These are phyloP conservation scores for Crithidia fasciculata DNA, from an alignment of 208 protist species.

Conservation along the genomic window DNA sequence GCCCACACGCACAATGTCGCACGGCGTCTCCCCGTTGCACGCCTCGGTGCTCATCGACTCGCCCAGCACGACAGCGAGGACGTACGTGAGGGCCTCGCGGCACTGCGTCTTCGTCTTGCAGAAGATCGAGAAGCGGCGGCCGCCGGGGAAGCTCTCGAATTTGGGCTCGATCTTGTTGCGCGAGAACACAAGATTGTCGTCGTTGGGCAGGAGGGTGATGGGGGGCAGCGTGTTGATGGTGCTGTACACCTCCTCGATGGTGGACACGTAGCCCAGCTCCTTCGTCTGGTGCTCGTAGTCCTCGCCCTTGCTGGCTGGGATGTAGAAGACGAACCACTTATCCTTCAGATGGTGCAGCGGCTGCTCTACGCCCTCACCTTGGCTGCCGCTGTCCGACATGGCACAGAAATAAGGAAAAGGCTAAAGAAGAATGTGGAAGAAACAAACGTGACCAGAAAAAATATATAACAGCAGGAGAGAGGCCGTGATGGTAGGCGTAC, in stretches of 20 bases:
- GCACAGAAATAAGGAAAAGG: background rate
- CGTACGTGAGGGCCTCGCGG: conserved; percentile 48
- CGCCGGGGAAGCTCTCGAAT: conserved; percentile 83
- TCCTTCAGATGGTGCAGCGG: conserved; percentile 77
- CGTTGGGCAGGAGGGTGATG: conserved; percentile 57
- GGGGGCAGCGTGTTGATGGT: conserved; percentile 80
- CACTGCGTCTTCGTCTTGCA: conserved; percentile 73
- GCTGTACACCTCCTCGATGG: conserved; percentile 73
- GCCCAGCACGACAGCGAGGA: conserved; percentile 76
- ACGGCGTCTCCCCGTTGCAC: conserved; percentile 45
- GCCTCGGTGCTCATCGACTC: conserved; percentile 64
- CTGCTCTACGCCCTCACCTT: conserved; percentile 1
- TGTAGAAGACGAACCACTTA: conserved; percentile 86
- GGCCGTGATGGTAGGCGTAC: no score
- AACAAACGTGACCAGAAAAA: background rate
- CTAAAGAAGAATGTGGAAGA: background rate
- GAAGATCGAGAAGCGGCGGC: conserved; percentile 71
- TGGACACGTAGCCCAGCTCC: conserved; percentile 77
- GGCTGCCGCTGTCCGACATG: conserved; percentile 30
- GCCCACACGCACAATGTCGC: conserved; percentile 78
- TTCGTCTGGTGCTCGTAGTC: conserved; percentile 55
- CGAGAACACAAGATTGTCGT: conserved; percentile 80
- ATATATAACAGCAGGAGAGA: conserved; percentile 1
- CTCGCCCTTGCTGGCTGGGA: conserved; percentile 51
- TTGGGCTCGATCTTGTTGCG: conserved; percentile 74